Evolutionary conservation across 2,329 filamentous ascomycete species (phyloP).

Genomic region (Hypoxylon sp.): DNA sequence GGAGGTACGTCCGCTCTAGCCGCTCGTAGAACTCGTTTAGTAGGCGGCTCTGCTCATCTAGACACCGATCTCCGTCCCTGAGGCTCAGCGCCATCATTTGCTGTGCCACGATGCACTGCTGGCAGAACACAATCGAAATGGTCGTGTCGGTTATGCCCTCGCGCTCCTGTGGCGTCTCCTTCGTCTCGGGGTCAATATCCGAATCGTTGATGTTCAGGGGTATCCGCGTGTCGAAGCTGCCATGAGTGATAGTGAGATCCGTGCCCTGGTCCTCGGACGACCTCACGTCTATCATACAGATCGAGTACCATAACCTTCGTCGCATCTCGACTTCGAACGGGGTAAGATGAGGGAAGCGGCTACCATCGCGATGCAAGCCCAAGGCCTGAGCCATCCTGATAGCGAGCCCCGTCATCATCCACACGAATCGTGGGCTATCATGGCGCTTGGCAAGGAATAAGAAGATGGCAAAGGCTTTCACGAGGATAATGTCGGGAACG

Average conservation of each 20-base stretch:
- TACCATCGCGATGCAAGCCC: slow-evolving; percentile 70
- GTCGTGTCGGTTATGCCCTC: slow-evolving; percentile 63
- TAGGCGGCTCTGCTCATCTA: slow-evolving; percentile 56
- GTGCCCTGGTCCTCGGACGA: slow-evolving; percentile 73
- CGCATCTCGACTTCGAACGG: slow-evolving; percentile 73
- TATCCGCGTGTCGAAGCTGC: slow-evolving; percentile 69
- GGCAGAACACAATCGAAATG: slow-evolving; percentile 55
- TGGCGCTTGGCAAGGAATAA: slow-evolving; percentile 64
- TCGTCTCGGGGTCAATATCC: slow-evolving; percentile 57
- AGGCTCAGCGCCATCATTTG: slow-evolving; percentile 54
- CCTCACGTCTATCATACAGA: slow-evolving; percentile 70
- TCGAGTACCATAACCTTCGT: slow-evolving; percentile 70
- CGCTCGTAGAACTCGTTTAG: slow-evolving; percentile 44
- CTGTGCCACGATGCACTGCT: slow-evolving; percentile 54
- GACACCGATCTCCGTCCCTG: slow-evolving; percentile 45
- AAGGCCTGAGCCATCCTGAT: slow-evolving; percentile 71
- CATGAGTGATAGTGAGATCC: slow-evolving; percentile 69
- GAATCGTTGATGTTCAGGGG: slow-evolving; percentile 63
- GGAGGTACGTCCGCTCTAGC: slow-evolving; percentile 59
- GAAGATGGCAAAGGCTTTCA: slow-evolving; percentile 66
- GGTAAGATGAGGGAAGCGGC: slow-evolving; percentile 62
- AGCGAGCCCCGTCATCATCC: slow-evolving; percentile 69
- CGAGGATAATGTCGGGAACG: slow-evolving; percentile 61
- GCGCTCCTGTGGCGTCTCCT: slow-evolving; percentile 53
- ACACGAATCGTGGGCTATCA: slow-evolving; percentile 58